phyloP scores from a whole-genome alignment of 352 stramenopile species.

The Phytopythium litorale region DNA sequence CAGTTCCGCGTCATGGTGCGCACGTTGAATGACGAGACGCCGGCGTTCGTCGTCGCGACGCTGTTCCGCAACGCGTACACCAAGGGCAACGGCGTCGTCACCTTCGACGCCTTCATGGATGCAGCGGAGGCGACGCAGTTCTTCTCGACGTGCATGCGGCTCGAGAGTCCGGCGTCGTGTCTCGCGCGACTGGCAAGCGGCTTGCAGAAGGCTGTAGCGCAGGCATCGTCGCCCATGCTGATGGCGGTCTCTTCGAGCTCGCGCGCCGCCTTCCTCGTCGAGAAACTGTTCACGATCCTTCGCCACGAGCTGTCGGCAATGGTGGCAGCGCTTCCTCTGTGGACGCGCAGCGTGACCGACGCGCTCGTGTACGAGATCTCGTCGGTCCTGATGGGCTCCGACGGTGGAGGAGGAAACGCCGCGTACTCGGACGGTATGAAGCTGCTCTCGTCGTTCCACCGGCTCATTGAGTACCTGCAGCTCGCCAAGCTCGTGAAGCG shows the following conservation, averaged over 20 bases:
- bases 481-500: slow-evolving; percentile 47
- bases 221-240: slow-evolving; percentile 13
- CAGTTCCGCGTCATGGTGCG: slow-evolving; percentile 88
- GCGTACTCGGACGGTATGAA: slow-evolving; percentile 42
- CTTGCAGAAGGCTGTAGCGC: background rate
- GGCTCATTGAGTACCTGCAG: slow-evolving; percentile 47
- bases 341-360: slow-evolving; percentile 51
- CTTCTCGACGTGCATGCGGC: slow-evolving; percentile 82
- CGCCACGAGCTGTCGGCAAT: slow-evolving; percentile 33
- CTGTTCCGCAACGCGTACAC: slow-evolving; percentile 68
- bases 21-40: slow-evolving; percentile 77
- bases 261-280: slow-evolving; percentile 39
- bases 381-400: slow-evolving; percentile 32
- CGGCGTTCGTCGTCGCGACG: slow-evolving; percentile 50
- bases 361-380: slow-evolving; percentile 50
- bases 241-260: slow-evolving; percentile 40
- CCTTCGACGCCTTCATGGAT: slow-evolving; percentile 87
- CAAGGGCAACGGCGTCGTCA: slow-evolving; percentile 70
- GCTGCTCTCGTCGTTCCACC: slow-evolving; percentile 55
- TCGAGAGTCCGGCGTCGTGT: slow-evolving; percentile 55
- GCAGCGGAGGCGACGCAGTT: slow-evolving; percentile 81
- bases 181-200: slow-evolving; percentile 31
- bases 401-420: slow-evolving; percentile 14
- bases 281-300: slow-evolving; percentile 53
- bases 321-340: slow-evolving; percentile 43